phyloP scores from a whole-genome alignment of 1,139 yeast species.

The Geotrichum candidum region DNA sequence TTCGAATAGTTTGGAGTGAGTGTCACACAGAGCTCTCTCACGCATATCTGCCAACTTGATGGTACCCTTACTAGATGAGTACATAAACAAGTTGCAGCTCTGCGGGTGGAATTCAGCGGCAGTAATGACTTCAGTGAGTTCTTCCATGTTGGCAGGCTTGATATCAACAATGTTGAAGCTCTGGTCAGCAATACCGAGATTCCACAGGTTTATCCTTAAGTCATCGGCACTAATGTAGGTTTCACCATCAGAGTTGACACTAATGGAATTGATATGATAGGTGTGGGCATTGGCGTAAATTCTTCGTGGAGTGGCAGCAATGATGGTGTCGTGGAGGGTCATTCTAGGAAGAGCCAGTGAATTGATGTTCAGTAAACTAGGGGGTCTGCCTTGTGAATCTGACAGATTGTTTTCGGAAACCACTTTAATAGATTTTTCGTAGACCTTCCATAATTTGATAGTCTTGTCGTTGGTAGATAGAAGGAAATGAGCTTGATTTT shows the following conservation, averaged over 20 bases:
- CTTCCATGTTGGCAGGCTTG: conserved; percentile 98
- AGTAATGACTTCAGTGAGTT: conserved; percentile 96
- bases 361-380: conserved; percentile 27
- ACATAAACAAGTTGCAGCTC: conserved; percentile 91
- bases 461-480: conserved; percentile 95
- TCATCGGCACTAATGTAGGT: conserved; percentile 93
- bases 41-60: conserved; percentile 96
- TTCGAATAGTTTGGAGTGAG: conserved; percentile 80
- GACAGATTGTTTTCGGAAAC: conserved; percentile 85
- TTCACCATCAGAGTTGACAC: conserved; percentile 92
- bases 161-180: conserved; percentile 93
- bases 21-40: conserved; percentile 88
- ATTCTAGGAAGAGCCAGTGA: conserved; percentile 74
- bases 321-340: conserved; percentile 87
- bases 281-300: conserved; percentile 96
- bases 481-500: conserved; percentile 80
- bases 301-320: conserved; percentile 90
- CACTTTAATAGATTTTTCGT: conserved; percentile 84
- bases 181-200: conserved; percentile 88
- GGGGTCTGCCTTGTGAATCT: conserved; percentile 36
- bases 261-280: conserved; percentile 92
- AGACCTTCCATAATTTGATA: conserved; percentile 92
- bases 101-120: conserved; percentile 94
- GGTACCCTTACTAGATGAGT: conserved; percentile 94
- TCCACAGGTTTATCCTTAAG: conserved; percentile 93